These are phyloP conservation scores for Phytophthora tentaculata DNA, from an alignment of 352 stramenopile genomes.

Conservation along the genomic window DNA sequence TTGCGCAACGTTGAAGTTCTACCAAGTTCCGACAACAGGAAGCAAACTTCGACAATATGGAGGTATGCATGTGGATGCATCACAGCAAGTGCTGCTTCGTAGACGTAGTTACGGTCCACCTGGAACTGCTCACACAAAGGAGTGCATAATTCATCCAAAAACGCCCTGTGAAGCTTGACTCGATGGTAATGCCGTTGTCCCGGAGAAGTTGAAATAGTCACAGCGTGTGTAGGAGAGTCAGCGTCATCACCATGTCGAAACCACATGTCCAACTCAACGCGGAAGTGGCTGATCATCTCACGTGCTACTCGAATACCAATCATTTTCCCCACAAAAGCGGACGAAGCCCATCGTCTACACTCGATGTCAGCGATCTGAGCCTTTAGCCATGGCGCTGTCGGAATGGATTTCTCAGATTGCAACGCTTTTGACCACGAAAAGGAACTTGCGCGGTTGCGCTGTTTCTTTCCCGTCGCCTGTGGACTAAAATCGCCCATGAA, in stretches of 20 bases:
- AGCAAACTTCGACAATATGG: slow-evolving; percentile 85
- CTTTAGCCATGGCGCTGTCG: slow-evolving; percentile 69
- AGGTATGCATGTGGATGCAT: slow-evolving; percentile 84
- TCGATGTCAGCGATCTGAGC: slow-evolving; percentile 88
- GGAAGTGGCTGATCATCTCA: slow-evolving; percentile 88
- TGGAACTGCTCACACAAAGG: slow-evolving; percentile 82
- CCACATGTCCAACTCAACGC: slow-evolving; percentile 59
- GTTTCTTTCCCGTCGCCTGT: slow-evolving; percentile 28
- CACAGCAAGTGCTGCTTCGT: slow-evolving; percentile 77
- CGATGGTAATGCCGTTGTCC: slow-evolving; percentile 29
- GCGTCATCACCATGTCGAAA: slow-evolving; percentile 38
- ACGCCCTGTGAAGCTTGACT: slow-evolving; percentile 59
- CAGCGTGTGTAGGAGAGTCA: slow-evolving; percentile 19
- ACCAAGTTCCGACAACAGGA: slow-evolving; percentile 71
- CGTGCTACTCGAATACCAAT: slow-evolving; percentile 83
- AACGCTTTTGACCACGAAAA: slow-evolving; percentile 51
- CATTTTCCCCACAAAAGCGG: slow-evolving; percentile 88
- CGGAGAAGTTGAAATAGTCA: slow-evolving; percentile 13
- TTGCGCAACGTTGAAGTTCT: slow-evolving; percentile 65
- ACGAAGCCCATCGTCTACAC: slow-evolving; percentile 84
- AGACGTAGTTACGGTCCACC: slow-evolving; percentile 79
- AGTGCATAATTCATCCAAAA: slow-evolving; percentile 76
- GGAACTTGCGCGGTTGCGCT: slow-evolving; percentile 49
- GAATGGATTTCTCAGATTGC: slow-evolving; percentile 42
- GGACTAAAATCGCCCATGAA: slow-evolving; percentile 45